A percentile compares a stretch with the other conserved stretches of the same genome.
These are phyloP conservation scores for Cucumis melo DNA, from an alignment of 306 rosid species.

Conservation along the genomic window DNA sequence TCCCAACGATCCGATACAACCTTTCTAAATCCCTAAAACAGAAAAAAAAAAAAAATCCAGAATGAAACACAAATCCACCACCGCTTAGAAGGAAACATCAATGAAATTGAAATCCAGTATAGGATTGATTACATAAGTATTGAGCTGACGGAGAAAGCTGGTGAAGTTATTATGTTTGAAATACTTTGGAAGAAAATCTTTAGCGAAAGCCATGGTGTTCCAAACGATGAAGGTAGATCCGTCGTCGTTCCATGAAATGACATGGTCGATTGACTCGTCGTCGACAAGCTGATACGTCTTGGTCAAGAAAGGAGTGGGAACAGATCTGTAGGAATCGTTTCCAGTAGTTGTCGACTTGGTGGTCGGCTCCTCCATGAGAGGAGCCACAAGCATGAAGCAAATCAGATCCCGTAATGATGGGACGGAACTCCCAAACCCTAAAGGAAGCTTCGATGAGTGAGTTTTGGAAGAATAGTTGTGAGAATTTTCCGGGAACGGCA, in stretches of 20 bases:
- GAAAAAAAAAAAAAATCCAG: neutral
- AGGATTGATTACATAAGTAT: slow-evolving; percentile 56
- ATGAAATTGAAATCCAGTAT: neutral
- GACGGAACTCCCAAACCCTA: neutral
- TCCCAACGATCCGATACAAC: slow-evolving; percentile 94
- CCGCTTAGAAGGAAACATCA: neutral
- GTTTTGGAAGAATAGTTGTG: neutral
- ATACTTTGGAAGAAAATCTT: slow-evolving; percentile 70
- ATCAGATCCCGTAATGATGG: neutral
- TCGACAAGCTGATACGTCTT: slow-evolving; percentile 74
- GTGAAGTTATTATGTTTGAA: slow-evolving; percentile 94
- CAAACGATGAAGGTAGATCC: slow-evolving; percentile 90
- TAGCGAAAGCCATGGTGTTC: slow-evolving; percentile 81
- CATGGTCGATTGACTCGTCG: slow-evolving; percentile 54
- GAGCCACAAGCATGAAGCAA: slow-evolving; percentile 24
- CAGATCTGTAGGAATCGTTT: slow-evolving; percentile 29
- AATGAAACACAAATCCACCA: neutral
- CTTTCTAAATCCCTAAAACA: slow-evolving; percentile 60
- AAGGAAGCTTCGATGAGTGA: neutral
- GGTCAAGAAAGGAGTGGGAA: slow-evolving; percentile 74
- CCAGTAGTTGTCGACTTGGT: slow-evolving; percentile 8
- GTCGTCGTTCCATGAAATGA: slow-evolving; percentile 80
- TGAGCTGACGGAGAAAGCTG: slow-evolving; percentile 89
- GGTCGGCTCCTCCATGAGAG: slow-evolving; percentile 29
- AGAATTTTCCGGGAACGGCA: neutral